These are phyloP conservation scores for Plasmodium malariae DNA, from an alignment of 169 alveolate species.

Conservation along the genomic window DNA sequence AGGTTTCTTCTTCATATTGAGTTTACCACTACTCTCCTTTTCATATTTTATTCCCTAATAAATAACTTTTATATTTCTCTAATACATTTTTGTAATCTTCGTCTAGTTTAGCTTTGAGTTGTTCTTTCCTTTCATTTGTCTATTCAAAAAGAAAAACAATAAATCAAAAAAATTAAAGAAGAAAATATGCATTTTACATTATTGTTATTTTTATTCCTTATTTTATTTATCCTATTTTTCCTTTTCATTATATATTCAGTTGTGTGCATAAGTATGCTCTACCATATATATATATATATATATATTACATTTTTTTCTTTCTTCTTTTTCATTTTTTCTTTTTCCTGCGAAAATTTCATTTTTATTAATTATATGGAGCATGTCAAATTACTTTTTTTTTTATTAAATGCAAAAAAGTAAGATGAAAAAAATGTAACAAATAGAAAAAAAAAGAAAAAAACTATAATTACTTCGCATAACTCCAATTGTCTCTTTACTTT, in stretches of 20 bases:
- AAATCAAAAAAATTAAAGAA: not conserved
- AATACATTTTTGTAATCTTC: constrained; percentile 67
- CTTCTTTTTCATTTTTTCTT: constrained; percentile 34
- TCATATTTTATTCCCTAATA: constrained; percentile 64
- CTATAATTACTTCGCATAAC: constrained; percentile 22
- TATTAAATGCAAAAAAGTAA: not conserved
- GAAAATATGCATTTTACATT: not conserved
- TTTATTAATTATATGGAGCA: constrained; percentile 22
- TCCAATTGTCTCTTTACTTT: constrained; percentile 46
- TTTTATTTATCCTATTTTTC: not conserved
- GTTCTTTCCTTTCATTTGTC: constrained; percentile 74
- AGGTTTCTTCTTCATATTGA: not conserved
- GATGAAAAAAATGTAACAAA: not conserved
- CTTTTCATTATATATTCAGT: constrained; percentile 1
- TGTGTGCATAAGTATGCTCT: not conserved
- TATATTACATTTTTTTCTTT: constrained; percentile 53
- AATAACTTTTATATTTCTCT: constrained; percentile 68
- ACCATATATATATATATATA: constrained; percentile 6
- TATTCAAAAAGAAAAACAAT: constrained; percentile 23
- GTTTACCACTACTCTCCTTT: not conserved
- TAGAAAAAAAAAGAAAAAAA: constrained; percentile 13
- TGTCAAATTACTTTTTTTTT: constrained; percentile 13
- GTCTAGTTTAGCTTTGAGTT: constrained; percentile 59
- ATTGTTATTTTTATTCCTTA: not conserved
- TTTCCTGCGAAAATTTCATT: constrained; percentile 53